Base-by-base conservation (phyloP, 768 basidiomycete species). In the Pleurotus cornucopiae region DNA sequence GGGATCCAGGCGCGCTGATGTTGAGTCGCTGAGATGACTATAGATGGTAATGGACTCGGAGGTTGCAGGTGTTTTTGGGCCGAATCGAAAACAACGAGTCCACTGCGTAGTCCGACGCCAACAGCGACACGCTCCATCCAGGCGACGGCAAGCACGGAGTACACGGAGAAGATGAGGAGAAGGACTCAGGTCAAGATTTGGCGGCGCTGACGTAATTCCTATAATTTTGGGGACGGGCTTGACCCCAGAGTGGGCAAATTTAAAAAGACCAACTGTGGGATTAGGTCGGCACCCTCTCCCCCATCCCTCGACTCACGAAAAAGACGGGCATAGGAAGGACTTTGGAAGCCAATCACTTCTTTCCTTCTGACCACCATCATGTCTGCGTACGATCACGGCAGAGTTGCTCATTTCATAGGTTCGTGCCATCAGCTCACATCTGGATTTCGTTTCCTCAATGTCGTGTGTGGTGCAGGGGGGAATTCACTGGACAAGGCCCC, bases 401-500 rank as follows among this genome's bases (percentile, higher is more conserved):
- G 73, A 69, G 78, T 82, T 52, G 75, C 79, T 62, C 76, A 81
- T 49, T 83, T 75, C 63, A 79, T 83, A 57, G 81, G 81, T 76
- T 57, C 62, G 68, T 55, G 40, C 43, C 30, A 53, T 34, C 54
- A 16, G 30, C 30, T 34, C 30, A 34, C 3, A 34, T 34, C 30
- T 11, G 30, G 4, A 1, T 34, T 34, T 34, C 51, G 16, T 48
- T 61, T 58, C 45, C 58, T 43, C 52, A 45, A 47, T 54, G 41
- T 6, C n/a, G n/a, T 56, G n/a, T 56, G 4, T 6, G n/a, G n/a
- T 56, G n/a, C 66, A 98, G 97, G 97, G 66, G 95, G 93, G 60
- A 98, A 98, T 74, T 85, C 91, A 26, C 68, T 99, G 59, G 91
- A 94, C 58, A 87, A 82, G 58, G 95, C 95, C 26, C 76, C 88